Base-by-base conservation (phyloP, 2,329 filamentous ascomycete species). In the Diaporthe longicolla region DNA sequence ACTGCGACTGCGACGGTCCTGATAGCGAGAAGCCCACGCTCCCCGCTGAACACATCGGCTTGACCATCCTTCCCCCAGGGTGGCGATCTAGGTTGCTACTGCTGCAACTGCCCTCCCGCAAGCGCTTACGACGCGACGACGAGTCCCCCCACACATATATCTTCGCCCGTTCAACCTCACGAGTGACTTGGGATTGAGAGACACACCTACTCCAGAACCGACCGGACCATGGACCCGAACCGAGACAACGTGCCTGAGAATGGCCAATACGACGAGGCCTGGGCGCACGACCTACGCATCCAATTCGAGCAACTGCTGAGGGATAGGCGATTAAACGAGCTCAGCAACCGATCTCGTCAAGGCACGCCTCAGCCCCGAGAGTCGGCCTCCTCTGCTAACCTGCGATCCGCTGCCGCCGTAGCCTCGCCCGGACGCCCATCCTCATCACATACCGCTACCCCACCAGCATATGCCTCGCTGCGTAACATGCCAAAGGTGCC, bases 241-340 rank as follows among this genome's bases (percentile, higher is more conserved):
- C 77, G 77, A 61, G 77, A 78, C 74, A 76, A 76, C 48, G 59
- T 68, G 63, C 74, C 77, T 8, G 71, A 76, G 40, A 79, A 81
- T 69, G 82, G 79, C 52, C 85, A 87, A 9, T 89, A 90, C 79
- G 92, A 93, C 80, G 93, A 95, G 80, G 89, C 90, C 80, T 94
- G 92, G 91, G 94, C 95, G 35, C 89, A 91, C 79, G 94, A 95
- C 74, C 86, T 98, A 79, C 93, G 94, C 69, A 86, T 93, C 79
- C 93, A 95, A 80, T 98, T 98, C 83, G 94, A 97, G 82, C 93
- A 95, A 77, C 87, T 97, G 75, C 88, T 98, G 80, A 93, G 94
- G 82, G 95, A 94, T 73, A 95, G 94, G 86, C 91, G 95, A 82
- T 91, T 98, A 87, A 95, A 94, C 82, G 94, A 95, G 77, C 88